phyloP scores from a whole-genome alignment of 805 yeast species.

The Hanseniaspora osmophila region DNA sequence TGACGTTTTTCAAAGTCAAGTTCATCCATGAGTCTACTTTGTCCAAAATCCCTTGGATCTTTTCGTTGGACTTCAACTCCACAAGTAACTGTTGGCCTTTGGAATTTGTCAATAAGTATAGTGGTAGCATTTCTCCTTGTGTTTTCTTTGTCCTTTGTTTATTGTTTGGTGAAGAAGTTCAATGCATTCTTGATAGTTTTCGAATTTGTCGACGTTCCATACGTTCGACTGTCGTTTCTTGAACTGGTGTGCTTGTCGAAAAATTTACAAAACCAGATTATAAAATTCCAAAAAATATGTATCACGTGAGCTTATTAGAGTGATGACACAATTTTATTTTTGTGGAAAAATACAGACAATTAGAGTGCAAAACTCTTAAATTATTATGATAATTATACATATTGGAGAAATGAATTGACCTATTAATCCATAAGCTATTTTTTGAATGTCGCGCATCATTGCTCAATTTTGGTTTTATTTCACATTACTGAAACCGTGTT shows the following conservation, averaged over 20 bases:
- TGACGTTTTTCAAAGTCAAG: conserved; percentile 64
- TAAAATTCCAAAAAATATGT: too few relatives aligned
- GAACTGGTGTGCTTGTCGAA: not conserved
- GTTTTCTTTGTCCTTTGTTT: not conserved
- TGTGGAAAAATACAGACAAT: too few relatives aligned
- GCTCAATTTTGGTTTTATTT: too few relatives aligned
- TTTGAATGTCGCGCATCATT: too few relatives aligned
- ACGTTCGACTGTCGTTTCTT: not conserved
- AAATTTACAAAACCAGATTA: too few relatives aligned
- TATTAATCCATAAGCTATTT: too few relatives aligned
- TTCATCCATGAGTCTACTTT: conserved; percentile 96
- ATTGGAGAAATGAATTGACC: too few relatives aligned
- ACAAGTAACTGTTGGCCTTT: conserved; percentile 78
- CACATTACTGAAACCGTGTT: not conserved
- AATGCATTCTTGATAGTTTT: too few relatives aligned
- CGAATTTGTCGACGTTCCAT: not conserved
- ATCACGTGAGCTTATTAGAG: too few relatives aligned
- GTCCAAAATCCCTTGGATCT: conserved; percentile 67
- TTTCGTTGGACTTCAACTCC: conserved; percentile 84
- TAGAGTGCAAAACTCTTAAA: too few relatives aligned
- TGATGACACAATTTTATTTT: too few relatives aligned
- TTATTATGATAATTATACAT: too few relatives aligned
- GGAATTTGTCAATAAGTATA: conserved; percentile 79
- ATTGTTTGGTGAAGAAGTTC: not conserved
- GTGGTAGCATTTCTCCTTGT: conserved; percentile 48